Percentiles rank a stretch among this genome's conserved stretches.
These are phyloP conservation scores for Penicilliopsis zonata DNA, from an alignment of 495 filamentous ascomycete species.

Conservation along the genomic window DNA sequence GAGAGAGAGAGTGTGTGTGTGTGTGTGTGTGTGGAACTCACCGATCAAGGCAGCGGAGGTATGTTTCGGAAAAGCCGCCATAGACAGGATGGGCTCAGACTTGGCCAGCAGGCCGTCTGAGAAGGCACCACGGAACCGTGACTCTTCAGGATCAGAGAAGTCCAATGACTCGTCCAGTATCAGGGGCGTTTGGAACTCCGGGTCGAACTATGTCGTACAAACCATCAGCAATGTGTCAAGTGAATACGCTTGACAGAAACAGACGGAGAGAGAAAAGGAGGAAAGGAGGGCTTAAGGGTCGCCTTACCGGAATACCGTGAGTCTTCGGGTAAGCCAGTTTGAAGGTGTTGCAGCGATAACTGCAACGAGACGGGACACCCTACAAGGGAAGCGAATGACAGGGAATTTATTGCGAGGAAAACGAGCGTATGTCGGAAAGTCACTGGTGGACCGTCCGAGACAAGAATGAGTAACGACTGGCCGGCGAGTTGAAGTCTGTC, in stretches of 20 bases:
- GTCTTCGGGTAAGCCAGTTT: constrained; percentile 43
- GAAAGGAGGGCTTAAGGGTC: constrained; percentile 2
- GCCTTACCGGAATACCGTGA: constrained; percentile 41
- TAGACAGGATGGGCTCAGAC: constrained; percentile 40
- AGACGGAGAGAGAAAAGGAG: constrained; percentile 1
- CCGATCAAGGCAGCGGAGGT: constrained; percentile 27
- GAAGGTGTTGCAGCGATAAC: constrained; percentile 38
- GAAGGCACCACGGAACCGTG: constrained; percentile 31
- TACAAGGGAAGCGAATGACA: constrained; percentile 38
- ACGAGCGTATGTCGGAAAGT: constrained; percentile 27
- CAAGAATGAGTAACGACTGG: constrained; percentile 33
- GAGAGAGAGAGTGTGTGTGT: no score
- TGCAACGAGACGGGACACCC: constrained; percentile 33
- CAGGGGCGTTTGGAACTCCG: constrained; percentile 39
- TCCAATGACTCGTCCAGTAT: constrained; percentile 42
- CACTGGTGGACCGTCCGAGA: constrained; percentile 26
- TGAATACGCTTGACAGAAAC: constrained; percentile 4
- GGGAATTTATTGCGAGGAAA: constrained; percentile 33
- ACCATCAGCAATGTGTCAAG: constrained; percentile 12
- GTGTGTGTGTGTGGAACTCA: no score
- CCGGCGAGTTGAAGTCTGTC: no score
- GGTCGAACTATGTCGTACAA: constrained; percentile 21
- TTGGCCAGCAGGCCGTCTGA: constrained; percentile 41
- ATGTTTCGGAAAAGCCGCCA: constrained; percentile 40
- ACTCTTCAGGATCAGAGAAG: constrained; percentile 38